Evolutionary conservation across 1,284 basidiomycete genomes (phyloP).

Genomic region (Lignosus rhinocerotis): DNA sequence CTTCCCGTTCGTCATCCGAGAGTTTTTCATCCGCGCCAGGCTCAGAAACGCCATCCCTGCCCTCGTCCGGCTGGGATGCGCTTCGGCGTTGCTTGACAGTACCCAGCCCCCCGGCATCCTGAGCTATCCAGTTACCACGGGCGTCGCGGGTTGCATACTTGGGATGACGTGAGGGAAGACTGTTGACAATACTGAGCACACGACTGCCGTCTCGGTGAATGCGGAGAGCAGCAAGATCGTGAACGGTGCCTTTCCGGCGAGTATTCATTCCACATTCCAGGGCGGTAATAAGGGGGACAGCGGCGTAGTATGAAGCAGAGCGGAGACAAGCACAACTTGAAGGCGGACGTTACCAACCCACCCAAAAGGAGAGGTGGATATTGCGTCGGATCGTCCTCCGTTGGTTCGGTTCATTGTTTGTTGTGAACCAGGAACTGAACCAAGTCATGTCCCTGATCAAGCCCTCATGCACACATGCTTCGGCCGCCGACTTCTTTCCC

Average conservation of each 20-base stretch:
- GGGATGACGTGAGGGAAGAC: constrained; percentile 25
- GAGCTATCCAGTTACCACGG: constrained; percentile 38
- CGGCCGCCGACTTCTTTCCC: background rate
- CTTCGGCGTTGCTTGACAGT: constrained; percentile 29
- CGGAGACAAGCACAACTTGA: background rate
- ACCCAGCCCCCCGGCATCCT: constrained; percentile 36
- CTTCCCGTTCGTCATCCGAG: background rate
- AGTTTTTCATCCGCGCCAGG: constrained; percentile 21
- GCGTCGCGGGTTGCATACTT: constrained; percentile 29
- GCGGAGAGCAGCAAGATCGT: constrained; percentile 58
- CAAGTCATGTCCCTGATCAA: background rate
- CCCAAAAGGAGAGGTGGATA: background rate
- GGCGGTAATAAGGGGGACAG: background rate
- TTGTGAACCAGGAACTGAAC: background rate
- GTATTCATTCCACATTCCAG: constrained; percentile 37
- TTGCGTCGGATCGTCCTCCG: background rate
- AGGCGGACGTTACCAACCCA: background rate
- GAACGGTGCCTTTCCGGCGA: constrained; percentile 53
- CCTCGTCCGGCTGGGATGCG: constrained; percentile 6
- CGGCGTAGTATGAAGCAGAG: background rate
- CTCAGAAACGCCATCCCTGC: constrained; percentile 21
- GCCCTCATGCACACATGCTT: background rate
- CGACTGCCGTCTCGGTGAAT: constrained; percentile 61
- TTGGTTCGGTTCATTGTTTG: background rate
- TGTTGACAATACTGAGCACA: constrained; percentile 44